Percentiles rank a stretch among this genome's conserved stretches.
phyloP scores from a whole-genome alignment of 106 monocot species.

The Chionographis japonica region DNA sequence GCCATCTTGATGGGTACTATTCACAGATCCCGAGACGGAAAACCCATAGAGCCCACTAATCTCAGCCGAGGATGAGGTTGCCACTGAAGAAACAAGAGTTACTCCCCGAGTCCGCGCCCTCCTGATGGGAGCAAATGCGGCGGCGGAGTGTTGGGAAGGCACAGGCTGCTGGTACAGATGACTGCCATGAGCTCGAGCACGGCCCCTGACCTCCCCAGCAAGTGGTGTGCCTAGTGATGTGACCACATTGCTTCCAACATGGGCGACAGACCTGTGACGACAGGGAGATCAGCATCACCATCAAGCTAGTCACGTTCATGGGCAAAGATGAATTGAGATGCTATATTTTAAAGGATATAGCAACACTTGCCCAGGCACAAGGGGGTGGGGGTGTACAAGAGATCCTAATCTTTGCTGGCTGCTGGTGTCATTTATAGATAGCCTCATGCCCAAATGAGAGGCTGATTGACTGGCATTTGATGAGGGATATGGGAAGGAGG shows the following conservation, averaged over 20 bases:
- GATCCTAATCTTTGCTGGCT: slow-evolving; percentile 45
- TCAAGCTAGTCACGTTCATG: neutral
- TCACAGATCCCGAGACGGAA: slow-evolving; percentile 13
- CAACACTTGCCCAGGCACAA: slow-evolving; percentile 22
- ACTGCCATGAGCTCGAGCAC: slow-evolving; percentile 13
- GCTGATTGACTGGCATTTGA: slow-evolving; percentile 36
- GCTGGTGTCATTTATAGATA: slow-evolving; percentile 33
- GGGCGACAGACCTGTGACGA: slow-evolving; percentile 23
- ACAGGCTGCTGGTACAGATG: slow-evolving; percentile 42
- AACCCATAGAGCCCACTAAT: slow-evolving; percentile 33
- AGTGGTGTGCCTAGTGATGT: slow-evolving; percentile 25
- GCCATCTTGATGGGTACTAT: slow-evolving; percentile 11
- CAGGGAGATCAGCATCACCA: too few relatives aligned
- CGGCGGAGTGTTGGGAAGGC: slow-evolving; percentile 20
- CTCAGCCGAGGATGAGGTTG: slow-evolving; percentile 29
- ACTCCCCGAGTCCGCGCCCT: slow-evolving; percentile 32
- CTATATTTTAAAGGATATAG: neutral
- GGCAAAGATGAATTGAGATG: neutral
- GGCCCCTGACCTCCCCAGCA: slow-evolving; percentile 30
- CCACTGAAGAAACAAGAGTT: slow-evolving; percentile 30
- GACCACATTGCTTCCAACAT: slow-evolving; percentile 26
- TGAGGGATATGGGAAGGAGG: slow-evolving; percentile 13
- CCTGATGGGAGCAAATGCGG: slow-evolving; percentile 20
- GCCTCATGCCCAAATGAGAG: slow-evolving; percentile 24
- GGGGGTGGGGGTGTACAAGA: slow-evolving; percentile 28